Base-by-base conservation (phyloP, 345 rosid genomes). In the Dimocarpus longan region DNA sequence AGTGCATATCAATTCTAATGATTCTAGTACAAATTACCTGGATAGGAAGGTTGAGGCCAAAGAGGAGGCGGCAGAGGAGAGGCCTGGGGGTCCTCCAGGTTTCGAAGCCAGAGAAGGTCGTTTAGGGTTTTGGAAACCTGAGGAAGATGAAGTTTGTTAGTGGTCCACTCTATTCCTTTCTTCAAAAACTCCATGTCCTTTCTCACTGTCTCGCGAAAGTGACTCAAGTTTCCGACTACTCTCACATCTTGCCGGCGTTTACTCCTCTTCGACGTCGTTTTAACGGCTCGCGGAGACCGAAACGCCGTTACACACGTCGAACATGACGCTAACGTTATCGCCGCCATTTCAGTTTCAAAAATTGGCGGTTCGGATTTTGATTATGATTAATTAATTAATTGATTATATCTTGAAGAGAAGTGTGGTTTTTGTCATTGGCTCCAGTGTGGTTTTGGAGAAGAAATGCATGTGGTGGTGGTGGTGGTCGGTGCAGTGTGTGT, bases 1-100 rank as follows among this genome's bases (percentile, higher is more conserved):
- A 46, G 52, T 46, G 8, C 52, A 6, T 46, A 46, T 11, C 52
- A 46, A 32, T 3, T 32, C 37, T 32, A 1, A 32, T 32, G 37
- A 32, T 32, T 32, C 37, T 32, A 32, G 37, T 32, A 32, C 37
- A 32, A 32, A 32, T 32, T 2, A 95, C 98, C 97, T 86, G 93
- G 90, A 85, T 95, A 95, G 1, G 76, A 88, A 79, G 91, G 92
- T 8, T 88, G 88, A 39, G 99, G 98, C 97, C 91, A 92, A 64
- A 85, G 66, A 62, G 67, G 80, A 15, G 85, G 78, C 76, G 89
- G 77, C 76, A 69, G 11, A 1, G 84, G 82, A 40, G 88, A 76
- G 57, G 91, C 83, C 50, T 63, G 74, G 26, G 88, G 86, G 72
- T 91, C 93, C 84, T 95, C 99, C 19, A 95, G 86, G 67, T 87